phyloP scores from a whole-genome alignment of 345 rosid genomes.

The Brassica rapa region DNA sequence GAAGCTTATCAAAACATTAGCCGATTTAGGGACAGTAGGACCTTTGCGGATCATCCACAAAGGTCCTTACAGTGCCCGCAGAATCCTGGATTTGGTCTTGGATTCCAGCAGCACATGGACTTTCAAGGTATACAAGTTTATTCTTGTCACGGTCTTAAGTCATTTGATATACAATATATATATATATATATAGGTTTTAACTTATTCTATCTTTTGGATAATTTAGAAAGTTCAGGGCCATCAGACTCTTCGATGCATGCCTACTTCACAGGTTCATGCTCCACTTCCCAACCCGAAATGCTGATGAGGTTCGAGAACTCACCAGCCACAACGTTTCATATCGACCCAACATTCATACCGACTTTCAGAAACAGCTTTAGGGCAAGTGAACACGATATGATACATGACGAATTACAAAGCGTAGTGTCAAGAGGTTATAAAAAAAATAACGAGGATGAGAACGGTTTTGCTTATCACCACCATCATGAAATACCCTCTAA shows the following conservation, averaged over 20 bases:
- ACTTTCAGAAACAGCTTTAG: slow-evolving; percentile 26
- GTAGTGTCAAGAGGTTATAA: slow-evolving; percentile 5
- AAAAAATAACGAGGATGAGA: slow-evolving; percentile 24
- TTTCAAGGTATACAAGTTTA: slow-evolving; percentile 23
- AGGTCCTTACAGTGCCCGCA: slow-evolving; percentile 42
- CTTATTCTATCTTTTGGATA: no score
- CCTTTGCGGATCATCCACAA: slow-evolving; percentile 33
- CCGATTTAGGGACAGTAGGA: slow-evolving; percentile 30
- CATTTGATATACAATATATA: background rate
- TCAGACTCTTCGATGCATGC: slow-evolving; percentile 14
- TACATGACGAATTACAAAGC: slow-evolving; percentile 9
- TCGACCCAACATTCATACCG: slow-evolving; percentile 6
- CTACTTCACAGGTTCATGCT: background rate
- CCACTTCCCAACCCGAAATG: slow-evolving; percentile 40
- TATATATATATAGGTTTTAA: no score
- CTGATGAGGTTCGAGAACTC: slow-evolving; percentile 32
- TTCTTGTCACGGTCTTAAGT: background rate
- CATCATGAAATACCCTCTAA: background rate
- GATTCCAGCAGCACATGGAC: slow-evolving; percentile 6
- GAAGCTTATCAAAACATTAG: slow-evolving; percentile 51
- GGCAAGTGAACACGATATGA: slow-evolving; percentile 3
- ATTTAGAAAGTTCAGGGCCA: slow-evolving; percentile 31
- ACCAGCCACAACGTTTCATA: slow-evolving; percentile 21
- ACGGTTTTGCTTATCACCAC: slow-evolving; percentile 28
- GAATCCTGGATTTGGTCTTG: slow-evolving; percentile 24